A percentile compares a stretch with the other conserved stretches of the same genome.
These are phyloP conservation scores for Elasticomyces elasticus DNA, from an alignment of 495 filamentous ascomycete species.

Conservation along the genomic window DNA sequence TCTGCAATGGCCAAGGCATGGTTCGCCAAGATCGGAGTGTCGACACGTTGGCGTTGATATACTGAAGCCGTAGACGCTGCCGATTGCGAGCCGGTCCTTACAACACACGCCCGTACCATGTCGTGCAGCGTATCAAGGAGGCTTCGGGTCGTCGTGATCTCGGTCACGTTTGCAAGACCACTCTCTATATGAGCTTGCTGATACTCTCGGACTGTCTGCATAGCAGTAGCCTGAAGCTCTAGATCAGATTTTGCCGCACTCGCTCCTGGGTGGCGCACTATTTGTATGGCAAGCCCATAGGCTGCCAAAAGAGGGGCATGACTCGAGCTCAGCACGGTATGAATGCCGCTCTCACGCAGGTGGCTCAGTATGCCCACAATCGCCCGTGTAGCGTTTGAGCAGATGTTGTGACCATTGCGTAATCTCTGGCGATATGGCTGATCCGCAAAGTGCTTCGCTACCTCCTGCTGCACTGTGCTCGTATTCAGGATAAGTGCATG, in stretches of 20 bases:
- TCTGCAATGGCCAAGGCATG: too few species aligned
- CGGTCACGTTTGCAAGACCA: not conserved
- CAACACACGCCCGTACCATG: too few species aligned
- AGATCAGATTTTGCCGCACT: not conserved
- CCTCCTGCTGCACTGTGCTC: not conserved
- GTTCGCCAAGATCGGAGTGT: too few species aligned
- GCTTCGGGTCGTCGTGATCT: not conserved
- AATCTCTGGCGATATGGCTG: not conserved
- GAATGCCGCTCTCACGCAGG: not conserved
- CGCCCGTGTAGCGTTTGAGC: not conserved
- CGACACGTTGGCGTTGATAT: too few species aligned
- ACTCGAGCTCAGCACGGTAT: not conserved
- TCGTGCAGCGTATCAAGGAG: not conserved
- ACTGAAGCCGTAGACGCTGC: too few species aligned
- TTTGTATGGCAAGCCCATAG: slow-evolving; percentile 3
- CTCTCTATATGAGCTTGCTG: not conserved
- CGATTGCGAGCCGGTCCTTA: too few species aligned
- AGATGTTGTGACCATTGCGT: slow-evolving; percentile 3
- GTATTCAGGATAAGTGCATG: slow-evolving; percentile 1
- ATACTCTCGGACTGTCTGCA: not conserved
- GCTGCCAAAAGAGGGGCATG: not conserved
- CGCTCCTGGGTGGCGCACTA: slow-evolving; percentile 1
- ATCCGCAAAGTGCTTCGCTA: not conserved
- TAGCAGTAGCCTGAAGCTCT: slow-evolving; percentile 3
- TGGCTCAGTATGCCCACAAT: slow-evolving; percentile 4